Base-by-base conservation (phyloP, 306 rosid species). In the Trichosanthes truncata region DNA sequence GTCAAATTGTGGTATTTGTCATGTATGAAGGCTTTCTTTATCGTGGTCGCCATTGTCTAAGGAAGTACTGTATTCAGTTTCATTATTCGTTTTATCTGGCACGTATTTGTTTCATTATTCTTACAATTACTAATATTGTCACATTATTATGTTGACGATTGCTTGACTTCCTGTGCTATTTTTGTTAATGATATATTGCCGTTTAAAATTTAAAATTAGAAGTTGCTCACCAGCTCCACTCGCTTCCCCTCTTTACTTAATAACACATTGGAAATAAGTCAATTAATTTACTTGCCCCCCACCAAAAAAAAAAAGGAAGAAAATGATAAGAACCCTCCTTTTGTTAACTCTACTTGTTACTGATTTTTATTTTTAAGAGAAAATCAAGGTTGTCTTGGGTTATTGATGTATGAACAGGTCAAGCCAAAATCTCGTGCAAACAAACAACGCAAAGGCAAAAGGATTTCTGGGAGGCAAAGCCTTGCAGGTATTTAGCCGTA, bases 401-500 rank as follows among this genome's bases (percentile, higher is more conserved):
- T 49, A 18, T 62, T 90, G 78, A 61, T 63, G 84, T 59, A 55
- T 55, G 77, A 79, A 83, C 84, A 81, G 76, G 85, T 46, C 84
- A 80, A 84, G 82, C 87, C 59, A 80, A 75, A 82, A 78, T 61
- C 78, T 60, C 81, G 10, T 59, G 80, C 78, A 36, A 79, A 10
- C 45, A 79, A 52, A 69, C 45, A 56, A 53, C 46, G 31, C 17
- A 85, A 85, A 81, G 41, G 65, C 0, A 83, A 86, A 74, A 69
- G 62, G 69, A 11, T 20, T 57, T 45, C 82, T 57, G 48, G 38
- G 80, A 81, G 96, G 87, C 79, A 85, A 80, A 92, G 96, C 88
- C 92, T 90, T 63, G 96, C 90, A 88, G 97, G 94, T 94, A 82
- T 82, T 41, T 53, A 80, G 75, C 69, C 40, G 7, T 81, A 9